Base-by-base conservation (phyloP, 768 basidiomycete species). In the Phlebiopsis gigantea region DNA sequence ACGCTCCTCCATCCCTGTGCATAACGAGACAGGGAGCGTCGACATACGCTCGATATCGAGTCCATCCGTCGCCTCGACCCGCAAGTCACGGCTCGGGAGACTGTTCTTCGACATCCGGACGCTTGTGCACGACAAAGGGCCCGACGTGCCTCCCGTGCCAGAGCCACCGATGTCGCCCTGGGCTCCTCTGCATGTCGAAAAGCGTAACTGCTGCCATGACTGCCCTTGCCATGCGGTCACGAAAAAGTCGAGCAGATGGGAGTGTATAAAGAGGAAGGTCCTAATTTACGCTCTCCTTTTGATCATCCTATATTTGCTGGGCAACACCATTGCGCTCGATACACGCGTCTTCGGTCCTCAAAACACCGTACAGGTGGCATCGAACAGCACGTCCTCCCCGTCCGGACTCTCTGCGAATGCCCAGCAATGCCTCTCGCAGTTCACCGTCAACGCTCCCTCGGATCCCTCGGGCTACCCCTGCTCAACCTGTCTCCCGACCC, bases 371-470 rank as follows among this genome's bases (percentile, higher is more conserved):
- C 9, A 64, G 26, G 39, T 60, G 12, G 49, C 62, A 29, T 45
- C 62, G 14, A 26, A 60, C 4, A 62, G 62, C 46, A 54, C 67
- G 41, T 58, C 68, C 15, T 61, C 65, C 2, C 65, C 70, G n/a
- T 63, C 63, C 15, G 47, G 70, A 2, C 70, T 79, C 39, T 75
- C 77, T 24, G 67, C 64, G 29, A 68, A 73, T 57, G 71, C 74
- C 21, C 72, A 74, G 58, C 72, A 76, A 62, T 80, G 79, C 62
- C 62, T 80, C 43, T 72, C 73, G 15, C 72, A 80, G 57, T 80
- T 72, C 62, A 71, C 65, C 15, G 62, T 79, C 45, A 71, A 78
- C 42, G 80, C 79, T 1, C 73, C 79, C 1, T 64, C 71, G 1
- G 66, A 72, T 47, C 77, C 79, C 1, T 57, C 63, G n/a, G 58